Conservation (phyloP, 2,329 filamentous ascomycete species). For the Tolypocladium tundrense region DNA sequence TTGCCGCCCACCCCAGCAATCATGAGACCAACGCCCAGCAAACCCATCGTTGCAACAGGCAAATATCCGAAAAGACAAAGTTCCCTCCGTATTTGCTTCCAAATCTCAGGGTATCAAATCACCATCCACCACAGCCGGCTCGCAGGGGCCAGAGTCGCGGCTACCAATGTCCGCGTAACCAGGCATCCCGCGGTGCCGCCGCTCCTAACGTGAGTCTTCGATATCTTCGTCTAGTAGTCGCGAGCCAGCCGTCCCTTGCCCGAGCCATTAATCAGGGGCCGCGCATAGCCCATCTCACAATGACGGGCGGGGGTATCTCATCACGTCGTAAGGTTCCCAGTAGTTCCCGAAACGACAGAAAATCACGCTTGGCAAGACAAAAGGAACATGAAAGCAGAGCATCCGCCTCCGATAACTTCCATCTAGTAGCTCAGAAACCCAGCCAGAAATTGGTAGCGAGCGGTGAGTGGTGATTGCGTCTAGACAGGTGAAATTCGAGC, state of each 20-base stretch:
- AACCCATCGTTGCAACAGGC: neutral
- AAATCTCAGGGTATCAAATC: neutral
- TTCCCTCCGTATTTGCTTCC: neutral
- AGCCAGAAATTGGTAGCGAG: neutral
- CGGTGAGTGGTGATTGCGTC: neutral
- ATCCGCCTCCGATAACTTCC: neutral
- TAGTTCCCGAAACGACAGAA: neutral
- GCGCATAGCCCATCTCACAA: conserved; percentile 7
- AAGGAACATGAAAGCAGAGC: neutral
- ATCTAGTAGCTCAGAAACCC: neutral
- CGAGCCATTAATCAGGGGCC: neutral
- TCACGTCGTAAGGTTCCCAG: neutral
- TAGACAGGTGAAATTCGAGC: neutral
- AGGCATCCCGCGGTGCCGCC: neutral
- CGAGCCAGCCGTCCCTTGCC: conserved; percentile 1
- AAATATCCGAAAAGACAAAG: neutral
- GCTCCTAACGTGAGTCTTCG: conserved; percentile 6
- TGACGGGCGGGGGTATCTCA: conserved; percentile 3
- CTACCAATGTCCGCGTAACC: neutral
- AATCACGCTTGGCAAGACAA: neutral
- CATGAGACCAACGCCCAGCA: neutral
- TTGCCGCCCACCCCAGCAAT: neutral
- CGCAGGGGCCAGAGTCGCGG: neutral
- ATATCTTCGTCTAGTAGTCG: conserved; percentile 6
- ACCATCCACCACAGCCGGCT: neutral